Conservation (phyloP, 1,139 yeast species). For the Kodamaea plutei region DNA sequence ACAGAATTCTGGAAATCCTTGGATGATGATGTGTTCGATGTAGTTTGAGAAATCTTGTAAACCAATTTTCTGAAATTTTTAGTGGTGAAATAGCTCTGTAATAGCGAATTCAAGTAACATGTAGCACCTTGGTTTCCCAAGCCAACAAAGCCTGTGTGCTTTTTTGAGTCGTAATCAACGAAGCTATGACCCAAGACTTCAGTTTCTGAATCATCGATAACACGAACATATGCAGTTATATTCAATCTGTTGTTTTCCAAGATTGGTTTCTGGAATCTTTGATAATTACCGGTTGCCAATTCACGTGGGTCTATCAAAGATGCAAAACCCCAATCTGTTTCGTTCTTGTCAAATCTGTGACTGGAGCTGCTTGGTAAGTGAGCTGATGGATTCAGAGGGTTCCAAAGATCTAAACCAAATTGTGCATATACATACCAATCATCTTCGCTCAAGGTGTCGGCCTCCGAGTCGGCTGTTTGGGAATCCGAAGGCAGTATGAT, state of each 20-base stretch:
- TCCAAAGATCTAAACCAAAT: slow-evolving; percentile 82
- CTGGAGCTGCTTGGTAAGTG: slow-evolving; percentile 65
- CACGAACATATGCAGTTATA: slow-evolving; percentile 71
- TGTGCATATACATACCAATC: slow-evolving; percentile 89
- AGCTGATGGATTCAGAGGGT: slow-evolving; percentile 63
- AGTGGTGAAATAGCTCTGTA: slow-evolving; percentile 89
- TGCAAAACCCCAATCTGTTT: slow-evolving; percentile 95
- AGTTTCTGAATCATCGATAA: slow-evolving; percentile 80
- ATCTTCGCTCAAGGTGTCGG: slow-evolving; percentile 30
- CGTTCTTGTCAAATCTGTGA: slow-evolving; percentile 73
- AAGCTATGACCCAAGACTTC: slow-evolving; percentile 94
- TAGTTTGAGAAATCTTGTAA: slow-evolving; percentile 74
- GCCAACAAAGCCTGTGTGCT: slow-evolving; percentile 87
- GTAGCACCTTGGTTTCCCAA: slow-evolving; percentile 97
- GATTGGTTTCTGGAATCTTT: slow-evolving; percentile 29
- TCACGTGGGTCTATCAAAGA: slow-evolving; percentile 61
- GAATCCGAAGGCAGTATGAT: slow-evolving; percentile 16
- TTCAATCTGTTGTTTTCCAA: slow-evolving; percentile 58
- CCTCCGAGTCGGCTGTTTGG: slow-evolving; percentile 21
- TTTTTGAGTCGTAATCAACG: slow-evolving; percentile 79
- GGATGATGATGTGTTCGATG: not conserved
- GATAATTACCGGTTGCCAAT: slow-evolving; percentile 26
- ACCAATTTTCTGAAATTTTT: slow-evolving; percentile 79
- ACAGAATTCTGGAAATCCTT: slow-evolving; percentile 38
- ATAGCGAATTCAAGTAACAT: slow-evolving; percentile 85